Percentiles rank a stretch among this genome's conserved stretches.
Conservation (phyloP, 2,329 filamentous ascomycete species). For the Penicillium fuscoglaucum region DNA sequence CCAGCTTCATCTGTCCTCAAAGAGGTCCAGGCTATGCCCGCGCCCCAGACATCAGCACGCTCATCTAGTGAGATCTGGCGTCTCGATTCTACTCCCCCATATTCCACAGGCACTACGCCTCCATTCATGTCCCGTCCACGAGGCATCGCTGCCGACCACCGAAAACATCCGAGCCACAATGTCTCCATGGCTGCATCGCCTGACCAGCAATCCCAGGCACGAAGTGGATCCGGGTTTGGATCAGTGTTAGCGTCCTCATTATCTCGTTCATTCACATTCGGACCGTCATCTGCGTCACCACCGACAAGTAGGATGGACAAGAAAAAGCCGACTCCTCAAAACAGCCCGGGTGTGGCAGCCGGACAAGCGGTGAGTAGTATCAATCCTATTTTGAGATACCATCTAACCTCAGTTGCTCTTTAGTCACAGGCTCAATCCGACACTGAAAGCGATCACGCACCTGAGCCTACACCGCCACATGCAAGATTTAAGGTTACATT, state of each 20-base stretch:
- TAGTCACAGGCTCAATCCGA: constrained; percentile 41
- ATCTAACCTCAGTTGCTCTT: constrained; percentile 29
- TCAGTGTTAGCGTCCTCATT: constrained; percentile 46
- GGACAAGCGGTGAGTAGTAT: constrained; percentile 33
- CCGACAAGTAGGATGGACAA: constrained; percentile 36
- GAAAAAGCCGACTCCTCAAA: constrained; percentile 40
- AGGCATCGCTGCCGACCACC: constrained; percentile 43
- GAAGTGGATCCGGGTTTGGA: constrained; percentile 44
- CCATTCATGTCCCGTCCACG: constrained; percentile 47
- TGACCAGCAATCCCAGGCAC: constrained; percentile 41
- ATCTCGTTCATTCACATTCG: constrained; percentile 48
- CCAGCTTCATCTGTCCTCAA: constrained; percentile 37
- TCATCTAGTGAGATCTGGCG: constrained; percentile 55
- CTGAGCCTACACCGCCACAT: constrained; percentile 28
- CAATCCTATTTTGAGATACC: constrained; percentile 25
- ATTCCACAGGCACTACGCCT: constrained; percentile 55
- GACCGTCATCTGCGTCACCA: constrained; percentile 46
- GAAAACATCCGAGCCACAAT: constrained; percentile 44
- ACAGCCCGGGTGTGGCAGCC: constrained; percentile 35
- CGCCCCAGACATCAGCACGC: constrained; percentile 49
- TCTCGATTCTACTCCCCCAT: constrained; percentile 52
- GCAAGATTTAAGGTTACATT: constrained; percentile 50
- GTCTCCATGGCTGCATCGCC: constrained; percentile 45
- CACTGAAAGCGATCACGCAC: constrained; percentile 39
- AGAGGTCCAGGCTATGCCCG: constrained; percentile 31